A percentile compares a stretch with the other conserved stretches of the same genome.
Conservation (phyloP, 257 asterid genomes). For the Fraxinus americana region DNA sequence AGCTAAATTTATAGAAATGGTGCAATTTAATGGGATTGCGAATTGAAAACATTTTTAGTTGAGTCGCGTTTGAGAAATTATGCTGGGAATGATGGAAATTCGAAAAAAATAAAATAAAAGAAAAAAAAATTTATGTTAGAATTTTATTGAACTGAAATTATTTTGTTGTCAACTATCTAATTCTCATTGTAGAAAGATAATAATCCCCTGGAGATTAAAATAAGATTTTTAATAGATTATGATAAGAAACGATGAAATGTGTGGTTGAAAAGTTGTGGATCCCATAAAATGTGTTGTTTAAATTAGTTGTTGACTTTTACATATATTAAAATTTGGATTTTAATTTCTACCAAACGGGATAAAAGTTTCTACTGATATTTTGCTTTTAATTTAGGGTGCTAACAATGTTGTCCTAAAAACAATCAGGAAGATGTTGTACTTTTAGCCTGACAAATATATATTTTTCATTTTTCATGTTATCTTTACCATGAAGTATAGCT, state of each 20-base stretch:
- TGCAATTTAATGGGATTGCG: not conserved
- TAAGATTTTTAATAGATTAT: too few species aligned
- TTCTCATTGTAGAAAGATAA: conserved; percentile 15
- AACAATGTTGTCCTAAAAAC: not conserved
- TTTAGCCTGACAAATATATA: conserved; percentile 1
- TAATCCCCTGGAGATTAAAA: too few species aligned
- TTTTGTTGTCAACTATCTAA: not conserved
- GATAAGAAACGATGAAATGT: too few species aligned
- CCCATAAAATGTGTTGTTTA: too few species aligned
- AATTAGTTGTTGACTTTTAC: too few species aligned
- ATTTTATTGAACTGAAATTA: conserved; percentile 11
- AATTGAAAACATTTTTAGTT: too few species aligned
- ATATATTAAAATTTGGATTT: too few species aligned
- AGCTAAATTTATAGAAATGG: conserved; percentile 5
- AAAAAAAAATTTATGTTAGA: conserved; percentile 8
- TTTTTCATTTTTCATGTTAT: not conserved
- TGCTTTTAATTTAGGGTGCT: not conserved
- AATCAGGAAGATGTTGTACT: not conserved
- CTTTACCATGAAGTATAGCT: conserved; percentile 8
- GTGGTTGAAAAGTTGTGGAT: too few species aligned
- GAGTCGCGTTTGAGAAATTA: not conserved
- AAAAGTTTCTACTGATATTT: not conserved
- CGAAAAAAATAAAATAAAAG: not conserved
- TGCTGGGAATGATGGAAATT: not conserved
- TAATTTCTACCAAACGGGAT: too few species aligned